Conservation (phyloP, 208 protist genomes). For the Leishmania amazonensis region DNA sequence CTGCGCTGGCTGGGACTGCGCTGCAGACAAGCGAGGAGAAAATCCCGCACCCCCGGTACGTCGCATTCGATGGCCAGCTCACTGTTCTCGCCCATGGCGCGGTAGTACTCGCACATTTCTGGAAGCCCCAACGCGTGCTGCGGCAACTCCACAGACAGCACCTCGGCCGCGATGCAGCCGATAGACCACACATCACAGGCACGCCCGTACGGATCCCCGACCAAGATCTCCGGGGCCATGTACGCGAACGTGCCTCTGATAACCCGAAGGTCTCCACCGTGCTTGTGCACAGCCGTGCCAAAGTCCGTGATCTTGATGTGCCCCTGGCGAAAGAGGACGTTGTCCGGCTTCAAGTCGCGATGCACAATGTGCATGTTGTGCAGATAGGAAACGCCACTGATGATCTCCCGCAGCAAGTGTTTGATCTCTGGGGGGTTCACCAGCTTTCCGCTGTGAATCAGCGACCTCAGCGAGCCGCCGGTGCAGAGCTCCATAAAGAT, state of each 20-base stretch:
- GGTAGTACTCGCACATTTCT: conserved; percentile 78
- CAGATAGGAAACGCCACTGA: conserved; percentile 71
- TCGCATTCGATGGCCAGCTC: conserved; percentile 62
- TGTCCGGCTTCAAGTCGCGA: conserved; percentile 88
- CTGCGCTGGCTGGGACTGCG: conserved; percentile 56
- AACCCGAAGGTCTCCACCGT: conserved; percentile 43
- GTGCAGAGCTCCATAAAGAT: conserved; percentile 92
- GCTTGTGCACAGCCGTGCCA: conserved; percentile 73
- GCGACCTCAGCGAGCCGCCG: conserved; percentile 64
- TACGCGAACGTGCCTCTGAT: conserved; percentile 87
- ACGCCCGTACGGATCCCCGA: conserved; percentile 88
- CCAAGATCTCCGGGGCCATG: conserved; percentile 92
- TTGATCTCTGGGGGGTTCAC: conserved; percentile 51
- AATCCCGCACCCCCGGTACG: conserved; percentile 48
- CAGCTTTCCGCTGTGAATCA: conserved; percentile 58
- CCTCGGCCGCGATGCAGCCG: conserved; percentile 94
- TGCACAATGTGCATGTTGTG: conserved; percentile 83
- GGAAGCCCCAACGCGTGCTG: conserved; percentile 59
- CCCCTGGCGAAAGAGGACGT: conserved; percentile 77
- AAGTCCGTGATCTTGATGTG: conserved; percentile 82
- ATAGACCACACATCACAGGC: conserved; percentile 95
- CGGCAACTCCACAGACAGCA: conserved; percentile 63
- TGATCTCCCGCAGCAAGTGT: conserved; percentile 62
- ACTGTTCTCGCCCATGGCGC: conserved; percentile 44
- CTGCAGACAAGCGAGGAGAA: conserved; percentile 62